phyloP scores from a whole-genome alignment of 495 filamentous ascomycete genomes.

The Penicillium psychrofluorescens region DNA sequence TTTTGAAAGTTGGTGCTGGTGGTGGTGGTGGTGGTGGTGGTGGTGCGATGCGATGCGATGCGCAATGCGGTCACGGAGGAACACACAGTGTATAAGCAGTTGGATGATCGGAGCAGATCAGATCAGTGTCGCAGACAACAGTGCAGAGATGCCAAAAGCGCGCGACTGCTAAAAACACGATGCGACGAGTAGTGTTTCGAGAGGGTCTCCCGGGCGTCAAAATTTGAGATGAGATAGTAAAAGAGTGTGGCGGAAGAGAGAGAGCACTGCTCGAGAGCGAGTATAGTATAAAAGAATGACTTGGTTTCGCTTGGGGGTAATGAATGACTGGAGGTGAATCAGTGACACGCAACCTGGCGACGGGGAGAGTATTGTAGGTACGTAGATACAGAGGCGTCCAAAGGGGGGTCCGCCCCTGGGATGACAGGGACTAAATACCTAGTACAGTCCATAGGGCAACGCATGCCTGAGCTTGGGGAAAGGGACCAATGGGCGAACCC shows the following conservation, averaged over 20 bases:
- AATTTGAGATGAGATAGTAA: conserved; percentile 5
- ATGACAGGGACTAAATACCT: too few relatives aligned
- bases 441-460: too few relatives aligned
- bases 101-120: not conserved
- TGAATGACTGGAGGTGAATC: conserved; percentile 11
- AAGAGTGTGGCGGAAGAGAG: conserved; percentile 10
- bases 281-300: conserved; percentile 15
- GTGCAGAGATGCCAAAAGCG: not conserved
- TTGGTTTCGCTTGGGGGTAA: not conserved
- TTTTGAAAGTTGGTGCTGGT: conserved; percentile 6
- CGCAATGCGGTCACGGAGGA: not conserved
- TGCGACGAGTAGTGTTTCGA: conserved; percentile 7
- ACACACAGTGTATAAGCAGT: not conserved
- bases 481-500: too few relatives aligned
- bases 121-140: not conserved
- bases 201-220: conserved; percentile 10
- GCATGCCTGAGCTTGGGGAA: too few relatives aligned
- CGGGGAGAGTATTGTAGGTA: too few relatives aligned
- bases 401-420: too few relatives aligned
- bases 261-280: conserved; percentile 20
- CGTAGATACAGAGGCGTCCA: too few relatives aligned
- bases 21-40: too few relatives aligned
- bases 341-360: too few relatives aligned
- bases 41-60: not conserved
- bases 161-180: not conserved